phyloP scores from a whole-genome alignment of 306 rosid genomes.

The Citrullus mucosospermus region DNA sequence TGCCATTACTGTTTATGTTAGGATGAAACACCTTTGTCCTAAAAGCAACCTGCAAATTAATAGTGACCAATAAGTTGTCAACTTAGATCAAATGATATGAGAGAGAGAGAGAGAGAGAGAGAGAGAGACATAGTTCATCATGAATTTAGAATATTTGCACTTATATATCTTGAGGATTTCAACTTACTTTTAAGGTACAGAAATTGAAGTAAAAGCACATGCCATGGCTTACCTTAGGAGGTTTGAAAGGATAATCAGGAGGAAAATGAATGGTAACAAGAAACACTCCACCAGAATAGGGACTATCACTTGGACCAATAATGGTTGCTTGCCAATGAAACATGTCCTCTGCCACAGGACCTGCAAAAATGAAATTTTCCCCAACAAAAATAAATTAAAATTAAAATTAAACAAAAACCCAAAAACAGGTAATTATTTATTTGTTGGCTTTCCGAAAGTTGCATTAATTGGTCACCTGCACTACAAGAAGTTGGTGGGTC shows the following conservation, averaged over 20 bases:
- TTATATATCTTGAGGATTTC: too few relatives aligned
- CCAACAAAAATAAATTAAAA: too few relatives aligned
- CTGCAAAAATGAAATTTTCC: slow-evolving; percentile 19
- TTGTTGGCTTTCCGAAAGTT: background rate
- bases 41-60: slow-evolving; percentile 58
- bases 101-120: too few relatives aligned
- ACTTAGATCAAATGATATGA: too few relatives aligned
- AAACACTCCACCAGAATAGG: slow-evolving; percentile 89
- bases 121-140: too few relatives aligned
- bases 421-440: too few relatives aligned
- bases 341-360: slow-evolving; percentile 87
- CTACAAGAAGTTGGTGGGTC: slow-evolving; percentile 98
- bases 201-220: too few relatives aligned
- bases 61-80: too few relatives aligned
- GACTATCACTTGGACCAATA: slow-evolving; percentile 93
- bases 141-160: too few relatives aligned
- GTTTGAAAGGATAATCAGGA: slow-evolving; percentile 96
- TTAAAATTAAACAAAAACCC: too few relatives aligned
- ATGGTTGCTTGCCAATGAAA: slow-evolving; percentile 98
- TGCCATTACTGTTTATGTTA: slow-evolving; percentile 75
- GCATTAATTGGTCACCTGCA: slow-evolving; percentile 44
- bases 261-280: slow-evolving; percentile 81
- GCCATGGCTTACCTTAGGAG: slow-evolving; percentile 55
- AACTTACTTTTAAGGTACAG: too few relatives aligned
- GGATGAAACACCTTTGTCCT: slow-evolving; percentile 93